These are phyloP conservation scores for Microstegium vimineum DNA, from an alignment of 176 grass and related monocot species.

Conservation along the genomic window DNA sequence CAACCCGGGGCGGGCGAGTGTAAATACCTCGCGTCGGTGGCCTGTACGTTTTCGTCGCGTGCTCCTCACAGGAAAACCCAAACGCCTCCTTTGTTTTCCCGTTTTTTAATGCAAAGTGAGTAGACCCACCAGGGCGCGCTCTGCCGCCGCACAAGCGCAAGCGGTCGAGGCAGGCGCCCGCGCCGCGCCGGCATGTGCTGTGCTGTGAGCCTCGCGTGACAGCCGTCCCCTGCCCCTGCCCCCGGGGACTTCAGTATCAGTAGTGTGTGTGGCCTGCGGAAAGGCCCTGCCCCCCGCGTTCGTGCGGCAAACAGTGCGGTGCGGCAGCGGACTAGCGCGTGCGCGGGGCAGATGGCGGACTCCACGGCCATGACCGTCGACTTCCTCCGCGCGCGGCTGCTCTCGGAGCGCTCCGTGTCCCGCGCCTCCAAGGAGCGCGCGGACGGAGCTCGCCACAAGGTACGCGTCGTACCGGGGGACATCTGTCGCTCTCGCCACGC, in stretches of 20 bases:
- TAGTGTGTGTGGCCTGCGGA: not conserved
- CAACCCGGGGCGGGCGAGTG: not conserved
- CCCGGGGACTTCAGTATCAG: not conserved
- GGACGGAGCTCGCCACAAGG: conserved; percentile 77
- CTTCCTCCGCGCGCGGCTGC: conserved; percentile 89
- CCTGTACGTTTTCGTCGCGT: conserved; percentile 15
- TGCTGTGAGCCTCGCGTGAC: not conserved
- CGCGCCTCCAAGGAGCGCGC: conserved; percentile 80
- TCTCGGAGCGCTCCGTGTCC: conserved; percentile 89
- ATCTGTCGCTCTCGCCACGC: not conserved
- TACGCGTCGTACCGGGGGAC: not conserved
- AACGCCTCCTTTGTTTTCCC: not conserved
- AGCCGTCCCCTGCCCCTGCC: too few species aligned
- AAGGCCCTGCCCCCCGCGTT: not conserved
- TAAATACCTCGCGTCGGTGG: conserved; percentile 12
- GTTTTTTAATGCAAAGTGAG: conserved; percentile 3
- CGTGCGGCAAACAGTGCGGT: too few species aligned
- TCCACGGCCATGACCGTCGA: conserved; percentile 85
- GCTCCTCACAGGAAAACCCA: conserved; percentile 16
- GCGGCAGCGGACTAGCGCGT: not conserved
- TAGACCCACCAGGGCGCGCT: not conserved
- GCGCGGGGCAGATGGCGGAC: conserved; percentile 44
- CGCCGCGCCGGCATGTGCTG: not conserved
- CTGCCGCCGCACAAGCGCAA: not conserved
- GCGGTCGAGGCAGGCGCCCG: not conserved